These are phyloP conservation scores for Tolypocladium paradoxum DNA, from an alignment of 2,329 filamentous ascomycete species.

Conservation along the genomic window DNA sequence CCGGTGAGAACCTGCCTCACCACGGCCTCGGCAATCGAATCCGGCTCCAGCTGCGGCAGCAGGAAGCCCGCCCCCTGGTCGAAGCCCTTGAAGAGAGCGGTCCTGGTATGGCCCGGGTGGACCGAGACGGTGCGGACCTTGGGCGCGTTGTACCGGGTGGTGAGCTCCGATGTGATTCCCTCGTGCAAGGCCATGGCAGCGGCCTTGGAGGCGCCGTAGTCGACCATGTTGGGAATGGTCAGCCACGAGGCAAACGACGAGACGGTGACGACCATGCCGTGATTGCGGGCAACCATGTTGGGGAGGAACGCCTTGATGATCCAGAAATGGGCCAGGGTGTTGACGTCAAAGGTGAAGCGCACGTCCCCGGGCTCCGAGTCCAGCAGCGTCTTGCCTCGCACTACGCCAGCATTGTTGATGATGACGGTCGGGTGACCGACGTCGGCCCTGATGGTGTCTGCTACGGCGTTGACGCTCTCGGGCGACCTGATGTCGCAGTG, in stretches of 20 bases:
- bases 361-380: slow-evolving; percentile 45
- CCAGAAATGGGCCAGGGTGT: slow-evolving; percentile 57
- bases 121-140: slow-evolving; percentile 56
- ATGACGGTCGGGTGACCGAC: slow-evolving; percentile 58
- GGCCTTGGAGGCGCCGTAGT: slow-evolving; percentile 58
- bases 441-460: slow-evolving; percentile 38
- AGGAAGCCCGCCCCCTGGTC: slow-evolving; percentile 35
- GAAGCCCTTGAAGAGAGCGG: slow-evolving; percentile 34
- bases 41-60: slow-evolving; percentile 24
- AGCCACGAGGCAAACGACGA: slow-evolving; percentile 53
- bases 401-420: slow-evolving; percentile 62
- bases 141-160: slow-evolving; percentile 48
- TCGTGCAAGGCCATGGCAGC: slow-evolving; percentile 59
- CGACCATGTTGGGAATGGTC: slow-evolving; percentile 51
- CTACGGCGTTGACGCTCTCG: slow-evolving; percentile 38
- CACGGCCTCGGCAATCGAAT: slow-evolving; percentile 34
- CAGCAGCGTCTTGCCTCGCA: slow-evolving; percentile 50
- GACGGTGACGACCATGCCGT: slow-evolving; percentile 65
- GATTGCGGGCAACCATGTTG: slow-evolving; percentile 48
- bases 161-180: slow-evolving; percentile 47
- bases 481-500: slow-evolving; percentile 58
- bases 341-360: slow-evolving; percentile 60
- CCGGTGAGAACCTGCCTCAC: slow-evolving; percentile 38
- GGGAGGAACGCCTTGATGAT: slow-evolving; percentile 59
- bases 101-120: slow-evolving; percentile 36